A percentile compares a stretch with the other conserved stretches of the same genome.
Evolutionary conservation across 129 eudicot genomes (phyloP).

Genomic region (Rutidosis leptorrhynchoides): DNA sequence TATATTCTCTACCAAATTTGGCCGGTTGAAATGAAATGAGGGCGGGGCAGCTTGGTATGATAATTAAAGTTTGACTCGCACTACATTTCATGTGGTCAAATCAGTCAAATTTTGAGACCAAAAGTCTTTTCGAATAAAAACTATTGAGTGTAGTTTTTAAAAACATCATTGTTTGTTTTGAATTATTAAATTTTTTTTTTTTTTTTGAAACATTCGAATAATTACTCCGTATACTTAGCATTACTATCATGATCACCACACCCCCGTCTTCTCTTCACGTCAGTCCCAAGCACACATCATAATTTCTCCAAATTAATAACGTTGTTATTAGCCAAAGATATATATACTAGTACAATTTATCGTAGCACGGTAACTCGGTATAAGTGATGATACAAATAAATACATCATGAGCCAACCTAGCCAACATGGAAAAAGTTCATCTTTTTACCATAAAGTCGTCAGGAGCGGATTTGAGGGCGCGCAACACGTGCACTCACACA

Average conservation of each 20-base stretch:
- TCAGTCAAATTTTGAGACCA: not conserved
- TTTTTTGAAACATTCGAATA: no score
- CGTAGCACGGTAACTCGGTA: slow-evolving; percentile 6
- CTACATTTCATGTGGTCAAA: slow-evolving; percentile 21
- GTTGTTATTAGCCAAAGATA: slow-evolving; percentile 4
- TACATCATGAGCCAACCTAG: slow-evolving; percentile 1
- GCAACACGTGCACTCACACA: no score
- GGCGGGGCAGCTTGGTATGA: slow-evolving; percentile 9
- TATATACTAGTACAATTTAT: no score
- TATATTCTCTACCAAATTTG: no score
- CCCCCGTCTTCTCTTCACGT: not conserved
- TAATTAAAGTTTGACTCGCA: slow-evolving; percentile 24
- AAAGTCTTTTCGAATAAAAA: slow-evolving; percentile 10
- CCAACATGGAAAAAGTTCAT: not conserved
- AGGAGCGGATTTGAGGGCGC: no score
- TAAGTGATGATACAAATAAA: slow-evolving; percentile 14
- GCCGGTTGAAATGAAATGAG: not conserved
- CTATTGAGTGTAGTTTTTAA: no score
- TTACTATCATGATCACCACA: not conserved
- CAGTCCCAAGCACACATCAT: slow-evolving; percentile 19
- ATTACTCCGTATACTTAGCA: no score
- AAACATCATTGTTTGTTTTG: no score
- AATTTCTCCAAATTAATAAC: slow-evolving; percentile 17
- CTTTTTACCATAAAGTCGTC: no score
- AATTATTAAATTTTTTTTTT: no score